Base-by-base conservation (phyloP, 768 basidiomycete genomes). In the Pulveroboletus sp. region DNA sequence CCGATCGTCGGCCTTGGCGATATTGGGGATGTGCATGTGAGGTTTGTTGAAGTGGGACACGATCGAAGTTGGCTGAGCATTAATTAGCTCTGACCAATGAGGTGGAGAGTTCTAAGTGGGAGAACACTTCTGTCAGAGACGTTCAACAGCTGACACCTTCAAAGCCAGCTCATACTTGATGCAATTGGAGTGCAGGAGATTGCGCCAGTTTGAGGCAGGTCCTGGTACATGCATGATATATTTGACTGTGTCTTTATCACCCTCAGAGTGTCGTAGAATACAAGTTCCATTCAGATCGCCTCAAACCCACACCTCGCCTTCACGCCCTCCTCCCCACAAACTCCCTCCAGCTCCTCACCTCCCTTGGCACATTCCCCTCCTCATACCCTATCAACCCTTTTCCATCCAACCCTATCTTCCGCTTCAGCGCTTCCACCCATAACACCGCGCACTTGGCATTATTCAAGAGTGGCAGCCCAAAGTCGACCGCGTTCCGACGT, bases 401-500 rank as follows among this genome's bases (percentile, higher is more conserved):
- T 6, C 59, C 90, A 52, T 93, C 89, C 53, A 80, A 70, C 27
- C 88, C 86, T 58, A 95, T 84, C 70, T 93, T 92, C 69, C 80
- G 81, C 5, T 79, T 88, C 48, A 99, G 72, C 53, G 85, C 81
- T 68, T 95, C 90, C 31, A 97, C 94, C 65, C 93, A 97, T 41
- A 99, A 78, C 56, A 85, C 78, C 3, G 95, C 97, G 49, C 84
- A 87, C 49, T 82, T 84, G 43, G 93, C 81, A 64, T 97, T 90
- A 74, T 95, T 97, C 56, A 98, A 73, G 47, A 97, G 69, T 11
- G 93, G 87, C 48, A 97, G 69, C 50, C 97, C 97, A 56, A 97
- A 98, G 73, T 98, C 94, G 45, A 95, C 92, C 45, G 93, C 92
- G 65, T 94, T 94, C 56, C 94, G 88, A 64, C 97, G 81, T 46